These are phyloP conservation scores for Coix lacrymajobi DNA, from an alignment of 176 grass and related monocot genomes.

Conservation along the genomic window DNA sequence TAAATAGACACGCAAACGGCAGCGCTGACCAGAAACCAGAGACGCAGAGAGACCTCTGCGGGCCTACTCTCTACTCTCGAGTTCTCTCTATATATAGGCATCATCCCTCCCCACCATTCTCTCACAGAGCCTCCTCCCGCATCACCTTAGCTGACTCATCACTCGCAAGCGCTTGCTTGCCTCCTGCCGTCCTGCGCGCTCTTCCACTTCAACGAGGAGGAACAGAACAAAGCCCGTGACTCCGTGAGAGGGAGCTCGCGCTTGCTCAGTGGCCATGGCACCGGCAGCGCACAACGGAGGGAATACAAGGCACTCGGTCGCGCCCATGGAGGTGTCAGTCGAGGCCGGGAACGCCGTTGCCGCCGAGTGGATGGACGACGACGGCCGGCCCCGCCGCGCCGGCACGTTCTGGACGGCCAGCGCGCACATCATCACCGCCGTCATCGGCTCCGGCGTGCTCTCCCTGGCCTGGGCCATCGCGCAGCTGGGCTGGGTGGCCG, in stretches of 20 bases:
- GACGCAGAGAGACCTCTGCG: neutral
- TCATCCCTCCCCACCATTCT: too few relatives aligned
- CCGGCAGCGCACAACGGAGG: neutral
- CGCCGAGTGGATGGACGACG: constrained; percentile 24
- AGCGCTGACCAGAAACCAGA: neutral
- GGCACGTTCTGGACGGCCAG: constrained; percentile 49
- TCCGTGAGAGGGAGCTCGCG: neutral
- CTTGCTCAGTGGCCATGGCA: neutral
- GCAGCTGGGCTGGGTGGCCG: constrained; percentile 52
- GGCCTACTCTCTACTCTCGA: neutral
- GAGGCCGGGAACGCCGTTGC: constrained; percentile 17
- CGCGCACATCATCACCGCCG: constrained; percentile 51
- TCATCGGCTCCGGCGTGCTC: constrained; percentile 52
- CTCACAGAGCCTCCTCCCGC: neutral
- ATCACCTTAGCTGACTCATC: neutral
- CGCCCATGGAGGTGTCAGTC: constrained; percentile 24
- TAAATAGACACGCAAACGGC: neutral
- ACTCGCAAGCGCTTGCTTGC: neutral
- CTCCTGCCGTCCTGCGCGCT: neutral
- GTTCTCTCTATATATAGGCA: neutral
- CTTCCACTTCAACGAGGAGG: neutral
- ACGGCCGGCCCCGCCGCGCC: constrained; percentile 8
- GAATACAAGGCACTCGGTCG: neutral
- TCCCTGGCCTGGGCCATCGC: constrained; percentile 48
- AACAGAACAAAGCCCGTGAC: neutral